These are phyloP conservation scores for Pseudogymnoascus sp. DNA, from an alignment of 2,329 filamentous ascomycete species.

Conservation along the genomic window DNA sequence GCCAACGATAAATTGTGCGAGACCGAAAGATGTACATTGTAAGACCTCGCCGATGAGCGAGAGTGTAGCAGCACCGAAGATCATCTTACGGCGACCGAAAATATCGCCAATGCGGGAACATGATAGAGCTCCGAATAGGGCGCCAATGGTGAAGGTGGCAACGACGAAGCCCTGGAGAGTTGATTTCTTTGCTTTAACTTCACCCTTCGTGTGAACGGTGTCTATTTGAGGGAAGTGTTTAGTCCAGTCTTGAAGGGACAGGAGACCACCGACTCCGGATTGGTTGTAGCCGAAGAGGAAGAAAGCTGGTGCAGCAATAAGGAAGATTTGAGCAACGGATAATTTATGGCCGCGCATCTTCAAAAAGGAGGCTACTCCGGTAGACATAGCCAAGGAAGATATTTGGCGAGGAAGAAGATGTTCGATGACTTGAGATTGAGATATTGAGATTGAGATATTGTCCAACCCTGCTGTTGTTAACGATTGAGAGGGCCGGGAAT, in stretches of 20 bases:
- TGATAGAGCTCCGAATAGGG: constrained; percentile 34
- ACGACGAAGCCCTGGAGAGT: constrained; percentile 33
- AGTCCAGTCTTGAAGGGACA: constrained; percentile 24
- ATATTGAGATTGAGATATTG: background rate
- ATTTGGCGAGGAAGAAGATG: background rate
- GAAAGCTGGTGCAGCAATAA: constrained; percentile 37
- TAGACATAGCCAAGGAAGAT: background rate
- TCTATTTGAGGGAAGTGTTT: constrained; percentile 34
- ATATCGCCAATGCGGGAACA: constrained; percentile 16
- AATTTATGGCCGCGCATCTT: constrained; percentile 14
- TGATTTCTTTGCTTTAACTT: constrained; percentile 26
- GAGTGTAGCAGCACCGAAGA: constrained; percentile 14
- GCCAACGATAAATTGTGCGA: constrained; percentile 32
- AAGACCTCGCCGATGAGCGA: constrained; percentile 13
- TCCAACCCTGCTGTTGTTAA: background rate
- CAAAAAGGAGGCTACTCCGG: background rate
- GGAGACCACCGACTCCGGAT: constrained; percentile 31
- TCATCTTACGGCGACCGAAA: constrained; percentile 16
- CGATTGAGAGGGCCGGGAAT: background rate
- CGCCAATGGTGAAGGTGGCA: constrained; percentile 28
- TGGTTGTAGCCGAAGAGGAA: constrained; percentile 38
- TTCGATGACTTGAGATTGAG: background rate
- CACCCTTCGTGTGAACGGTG: constrained; percentile 29
- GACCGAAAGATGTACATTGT: constrained; percentile 22
- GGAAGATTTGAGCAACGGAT: constrained; percentile 29